These are phyloP conservation scores for Huntiella savannae DNA, from an alignment of 2,329 filamentous ascomycete species.

Conservation along the genomic window DNA sequence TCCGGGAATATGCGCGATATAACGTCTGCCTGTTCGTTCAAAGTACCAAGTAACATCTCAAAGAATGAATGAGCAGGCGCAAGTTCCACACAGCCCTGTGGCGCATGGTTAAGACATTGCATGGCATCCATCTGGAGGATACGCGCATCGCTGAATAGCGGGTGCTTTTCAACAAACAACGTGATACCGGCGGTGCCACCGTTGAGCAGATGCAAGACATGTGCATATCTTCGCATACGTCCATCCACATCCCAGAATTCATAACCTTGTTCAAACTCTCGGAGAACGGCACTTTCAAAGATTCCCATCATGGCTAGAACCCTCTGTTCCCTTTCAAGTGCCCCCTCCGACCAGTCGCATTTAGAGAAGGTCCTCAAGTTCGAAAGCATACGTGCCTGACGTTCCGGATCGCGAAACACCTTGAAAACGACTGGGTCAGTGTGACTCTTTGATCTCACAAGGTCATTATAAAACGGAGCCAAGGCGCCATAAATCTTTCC, in stretches of 20 bases:
- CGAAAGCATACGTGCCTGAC: slow-evolving; percentile 74
- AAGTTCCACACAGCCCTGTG: slow-evolving; percentile 49
- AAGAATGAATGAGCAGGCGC: slow-evolving; percentile 73
- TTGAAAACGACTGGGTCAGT: slow-evolving; percentile 71
- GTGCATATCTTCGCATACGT: slow-evolving; percentile 73
- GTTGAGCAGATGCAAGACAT: slow-evolving; percentile 66
- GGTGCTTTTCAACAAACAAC: slow-evolving; percentile 75
- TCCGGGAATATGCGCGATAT: slow-evolving; percentile 71
- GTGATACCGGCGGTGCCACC: slow-evolving; percentile 63
- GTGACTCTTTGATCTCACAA: slow-evolving; percentile 51
- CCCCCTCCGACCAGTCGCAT: slow-evolving; percentile 65
- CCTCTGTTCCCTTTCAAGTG: slow-evolving; percentile 49
- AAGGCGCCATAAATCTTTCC: slow-evolving; percentile 78
- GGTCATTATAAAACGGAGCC: slow-evolving; percentile 73
- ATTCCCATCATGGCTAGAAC: slow-evolving; percentile 56
- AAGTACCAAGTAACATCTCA: slow-evolving; percentile 47
- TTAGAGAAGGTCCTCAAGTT: slow-evolving; percentile 62
- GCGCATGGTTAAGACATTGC: slow-evolving; percentile 58
- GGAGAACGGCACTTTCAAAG: slow-evolving; percentile 77
- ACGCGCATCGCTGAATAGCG: slow-evolving; percentile 56
- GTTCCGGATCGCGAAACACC: slow-evolving; percentile 69
- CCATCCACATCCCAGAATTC: slow-evolving; percentile 77
- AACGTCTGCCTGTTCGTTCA: slow-evolving; percentile 65
- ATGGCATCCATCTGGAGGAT: slow-evolving; percentile 48
- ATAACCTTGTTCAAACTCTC: slow-evolving; percentile 86